phyloP scores from a whole-genome alignment of 2,329 filamentous ascomycete genomes.

The Amylocarpus encephaloides region DNA sequence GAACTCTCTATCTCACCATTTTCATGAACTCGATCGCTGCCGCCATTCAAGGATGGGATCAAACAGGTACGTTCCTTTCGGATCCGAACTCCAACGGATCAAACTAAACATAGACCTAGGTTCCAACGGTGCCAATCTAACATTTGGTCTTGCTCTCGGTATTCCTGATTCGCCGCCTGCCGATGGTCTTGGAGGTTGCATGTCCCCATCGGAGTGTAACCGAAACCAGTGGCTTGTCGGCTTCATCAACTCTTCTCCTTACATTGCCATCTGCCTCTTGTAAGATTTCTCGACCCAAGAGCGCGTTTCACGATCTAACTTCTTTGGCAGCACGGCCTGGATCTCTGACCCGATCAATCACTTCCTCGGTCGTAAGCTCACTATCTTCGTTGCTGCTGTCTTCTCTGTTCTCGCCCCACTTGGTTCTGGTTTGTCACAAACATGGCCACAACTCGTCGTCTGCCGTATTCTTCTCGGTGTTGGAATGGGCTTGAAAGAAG shows the following conservation, averaged over 20 bases:
- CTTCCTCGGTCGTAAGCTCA: conserved; percentile 59
- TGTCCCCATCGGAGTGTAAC: conserved; percentile 4
- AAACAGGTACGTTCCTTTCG: conserved; percentile 38
- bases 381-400: conserved; percentile 70
- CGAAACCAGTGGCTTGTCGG: conserved; percentile 45
- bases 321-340: conserved; percentile 52
- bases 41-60: conserved; percentile 54
- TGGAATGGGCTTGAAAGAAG: conserved; percentile 52
- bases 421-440: conserved; percentile 51
- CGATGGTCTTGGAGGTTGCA: conserved; percentile 4
- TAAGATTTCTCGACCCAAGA: conserved; percentile 23
- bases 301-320: conserved; percentile 34
- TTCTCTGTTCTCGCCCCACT: conserved; percentile 46
- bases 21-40: conserved; percentile 61
- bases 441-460: conserved; percentile 50
- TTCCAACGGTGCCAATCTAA: conserved; percentile 39
- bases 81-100: neutral
- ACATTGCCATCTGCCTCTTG: conserved; percentile 41
- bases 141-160: conserved; percentile 33
- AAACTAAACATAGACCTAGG: conserved; percentile 8
- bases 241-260: conserved; percentile 51
- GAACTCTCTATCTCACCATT: conserved; percentile 59
- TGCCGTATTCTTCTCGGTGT: conserved; percentile 51
- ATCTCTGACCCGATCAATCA: conserved; percentile 59
- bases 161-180: conserved; percentile 26